A percentile compares a stretch with the other conserved stretches of the same genome.
Conservation (phyloP, 2,329 filamentous ascomycete genomes). For the Fusarium pseudograminearum region DNA sequence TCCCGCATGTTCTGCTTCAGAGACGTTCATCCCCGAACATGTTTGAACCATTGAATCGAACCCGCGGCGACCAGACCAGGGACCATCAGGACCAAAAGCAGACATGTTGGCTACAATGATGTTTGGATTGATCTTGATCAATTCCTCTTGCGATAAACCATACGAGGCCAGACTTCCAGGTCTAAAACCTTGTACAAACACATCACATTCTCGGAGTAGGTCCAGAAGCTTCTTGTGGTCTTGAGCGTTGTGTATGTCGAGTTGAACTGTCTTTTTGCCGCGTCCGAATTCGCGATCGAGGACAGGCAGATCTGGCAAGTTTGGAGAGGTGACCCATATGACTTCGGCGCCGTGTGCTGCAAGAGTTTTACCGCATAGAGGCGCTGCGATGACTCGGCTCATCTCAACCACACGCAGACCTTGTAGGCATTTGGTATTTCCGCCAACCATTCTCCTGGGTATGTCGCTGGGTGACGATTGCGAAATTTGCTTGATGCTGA, state of each 20-base stretch:
- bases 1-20: constrained; percentile 62
- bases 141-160: constrained; percentile 53
- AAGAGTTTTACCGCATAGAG: constrained; percentile 73
- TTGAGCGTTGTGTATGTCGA: constrained; percentile 66
- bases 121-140: constrained; percentile 56
- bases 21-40: constrained; percentile 66
- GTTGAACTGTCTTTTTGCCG: constrained; percentile 72
- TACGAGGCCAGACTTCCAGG: constrained; percentile 63
- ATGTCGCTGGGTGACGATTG: constrained; percentile 16
- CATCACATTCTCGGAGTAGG: constrained; percentile 69
- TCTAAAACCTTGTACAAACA: constrained; percentile 74
- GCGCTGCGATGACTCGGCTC: constrained; percentile 78
- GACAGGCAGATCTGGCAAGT: constrained; percentile 72
- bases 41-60: constrained; percentile 67
- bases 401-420: constrained; percentile 78
- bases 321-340: constrained; percentile 74
- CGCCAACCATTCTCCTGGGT: neutral
- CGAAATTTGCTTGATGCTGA: constrained; percentile 55
- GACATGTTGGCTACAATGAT: constrained; percentile 65
- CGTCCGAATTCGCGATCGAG: constrained; percentile 76
- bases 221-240: constrained; percentile 66
- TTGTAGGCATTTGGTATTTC: constrained; percentile 53
- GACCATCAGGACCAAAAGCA: constrained; percentile 63
- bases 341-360: constrained; percentile 79
- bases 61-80: constrained; percentile 58